These are phyloP conservation scores for Triticum turgidum DNA, from an alignment of 176 grass and related monocot species.

Conservation along the genomic window DNA sequence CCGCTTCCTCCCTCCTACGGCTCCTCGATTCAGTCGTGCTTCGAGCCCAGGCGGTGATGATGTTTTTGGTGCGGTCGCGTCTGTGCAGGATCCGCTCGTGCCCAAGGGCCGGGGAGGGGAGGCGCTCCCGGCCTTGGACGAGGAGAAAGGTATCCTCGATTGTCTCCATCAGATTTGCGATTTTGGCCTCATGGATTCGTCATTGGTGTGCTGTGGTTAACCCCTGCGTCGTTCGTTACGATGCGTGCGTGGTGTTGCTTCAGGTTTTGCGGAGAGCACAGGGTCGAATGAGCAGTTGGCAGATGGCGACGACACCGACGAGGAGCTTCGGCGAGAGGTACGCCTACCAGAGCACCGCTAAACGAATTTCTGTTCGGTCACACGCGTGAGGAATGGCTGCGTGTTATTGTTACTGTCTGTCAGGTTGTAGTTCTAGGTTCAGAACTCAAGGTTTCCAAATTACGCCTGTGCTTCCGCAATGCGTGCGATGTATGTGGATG, in stretches of 20 bases:
- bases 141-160: slow-evolving; percentile 26
- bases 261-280: not conserved
- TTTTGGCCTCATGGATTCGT: too few relatives aligned
- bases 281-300: not conserved
- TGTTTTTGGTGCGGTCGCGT: not conserved
- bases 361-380: too few relatives aligned
- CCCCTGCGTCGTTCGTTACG: not conserved
- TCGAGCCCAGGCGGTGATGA: not conserved
- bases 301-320: not conserved
- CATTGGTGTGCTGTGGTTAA: not conserved
- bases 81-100: slow-evolving; percentile 30
- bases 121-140: slow-evolving; percentile 19
- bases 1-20: not conserved
- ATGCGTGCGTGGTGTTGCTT: not conserved
- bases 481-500: too few relatives aligned
- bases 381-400: too few relatives aligned
- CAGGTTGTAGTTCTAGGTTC: too few relatives aligned
- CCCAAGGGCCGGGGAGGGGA: slow-evolving; percentile 17
- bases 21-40: too few relatives aligned
- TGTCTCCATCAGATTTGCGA: not conserved
- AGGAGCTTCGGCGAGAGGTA: slow-evolving; percentile 40
- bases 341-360: too few relatives aligned
- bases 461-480: too few relatives aligned
- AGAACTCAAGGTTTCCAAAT: too few relatives aligned
- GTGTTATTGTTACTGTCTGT: too few relatives aligned